phyloP scores from a whole-genome alignment of 2,329 filamentous ascomycete species.

The Aspergillus ochraceoroseus region DNA sequence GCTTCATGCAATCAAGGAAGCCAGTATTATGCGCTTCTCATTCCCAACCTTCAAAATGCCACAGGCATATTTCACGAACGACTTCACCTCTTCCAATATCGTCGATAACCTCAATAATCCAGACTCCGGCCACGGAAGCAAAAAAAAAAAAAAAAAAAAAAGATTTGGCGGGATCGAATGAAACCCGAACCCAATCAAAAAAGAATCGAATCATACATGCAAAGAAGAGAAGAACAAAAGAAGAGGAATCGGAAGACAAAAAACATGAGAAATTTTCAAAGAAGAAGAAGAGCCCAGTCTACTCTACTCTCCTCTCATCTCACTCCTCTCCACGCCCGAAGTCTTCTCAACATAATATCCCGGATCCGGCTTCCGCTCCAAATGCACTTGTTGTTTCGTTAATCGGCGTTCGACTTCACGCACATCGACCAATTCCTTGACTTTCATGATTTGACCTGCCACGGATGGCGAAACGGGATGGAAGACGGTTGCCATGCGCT shows the following conservation, averaged over 20 bases:
- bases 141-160: background rate
- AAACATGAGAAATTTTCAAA: background rate
- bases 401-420: conserved; percentile 65
- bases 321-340: conserved; percentile 25
- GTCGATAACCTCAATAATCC: conserved; percentile 9
- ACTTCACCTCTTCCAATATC: background rate
- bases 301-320: conserved; percentile 12
- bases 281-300: background rate
- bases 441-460: conserved; percentile 86
- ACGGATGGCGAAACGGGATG: conserved; percentile 75
- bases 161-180: too few relatives aligned
- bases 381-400: conserved; percentile 64
- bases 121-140: conserved; percentile 8
- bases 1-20: conserved; percentile 20
- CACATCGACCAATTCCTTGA: conserved; percentile 86
- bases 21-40: background rate
- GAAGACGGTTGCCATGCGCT: conserved; percentile 82
- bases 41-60: background rate
- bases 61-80: background rate
- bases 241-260: background rate
- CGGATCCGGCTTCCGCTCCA: conserved; percentile 65
- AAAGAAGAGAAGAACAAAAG: conserved; percentile 1
- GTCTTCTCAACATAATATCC: conserved; percentile 74
- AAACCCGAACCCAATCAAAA: background rate
- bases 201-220: conserved; percentile 6